Evolutionary conservation across 352 stramenopile species (phyloP).

Genomic region (Phytophthora macrochlamydospora): DNA sequence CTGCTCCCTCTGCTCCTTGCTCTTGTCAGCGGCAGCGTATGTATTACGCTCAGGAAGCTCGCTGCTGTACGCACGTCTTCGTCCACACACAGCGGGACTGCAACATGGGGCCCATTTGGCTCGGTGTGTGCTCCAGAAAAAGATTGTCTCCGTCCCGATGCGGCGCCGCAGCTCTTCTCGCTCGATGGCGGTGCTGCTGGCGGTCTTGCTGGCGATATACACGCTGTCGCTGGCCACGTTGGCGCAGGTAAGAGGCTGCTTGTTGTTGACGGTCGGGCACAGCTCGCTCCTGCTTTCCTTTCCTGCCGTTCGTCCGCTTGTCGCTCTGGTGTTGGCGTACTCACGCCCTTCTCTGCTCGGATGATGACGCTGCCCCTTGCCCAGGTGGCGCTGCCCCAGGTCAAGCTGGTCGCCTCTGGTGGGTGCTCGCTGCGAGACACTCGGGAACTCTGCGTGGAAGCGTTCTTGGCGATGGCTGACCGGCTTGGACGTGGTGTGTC

Average conservation of each 20-base stretch:
- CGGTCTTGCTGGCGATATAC: neutral
- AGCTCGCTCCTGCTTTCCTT: neutral
- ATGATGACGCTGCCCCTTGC: constrained; percentile 10
- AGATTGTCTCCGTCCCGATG: neutral
- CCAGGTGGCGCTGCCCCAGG: constrained; percentile 30
- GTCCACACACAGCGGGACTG: no score
- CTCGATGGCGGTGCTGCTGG: constrained; percentile 6
- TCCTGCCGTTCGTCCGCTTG: constrained; percentile 15
- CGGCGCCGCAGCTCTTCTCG: neutral
- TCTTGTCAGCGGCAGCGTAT: neutral
- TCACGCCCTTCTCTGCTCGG: constrained; percentile 12
- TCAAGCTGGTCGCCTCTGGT: constrained; percentile 26
- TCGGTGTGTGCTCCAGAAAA: neutral
- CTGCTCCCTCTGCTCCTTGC: constrained; percentile 11
- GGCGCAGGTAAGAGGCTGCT: constrained; percentile 15
- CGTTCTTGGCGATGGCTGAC: neutral
- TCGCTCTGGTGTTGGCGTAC: constrained; percentile 7
- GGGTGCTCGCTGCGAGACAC: constrained; percentile 10
- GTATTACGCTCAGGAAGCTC: neutral
- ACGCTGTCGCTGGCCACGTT: constrained; percentile 8
- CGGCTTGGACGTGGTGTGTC: neutral
- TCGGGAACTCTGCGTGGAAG: constrained; percentile 10
- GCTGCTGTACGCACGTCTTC: no score
- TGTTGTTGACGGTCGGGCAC: constrained; percentile 5
- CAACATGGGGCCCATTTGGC: no score